Evolutionary conservation across 2,329 filamentous ascomycete species (phyloP).

Genomic region (Ascochyta koolunga): DNA sequence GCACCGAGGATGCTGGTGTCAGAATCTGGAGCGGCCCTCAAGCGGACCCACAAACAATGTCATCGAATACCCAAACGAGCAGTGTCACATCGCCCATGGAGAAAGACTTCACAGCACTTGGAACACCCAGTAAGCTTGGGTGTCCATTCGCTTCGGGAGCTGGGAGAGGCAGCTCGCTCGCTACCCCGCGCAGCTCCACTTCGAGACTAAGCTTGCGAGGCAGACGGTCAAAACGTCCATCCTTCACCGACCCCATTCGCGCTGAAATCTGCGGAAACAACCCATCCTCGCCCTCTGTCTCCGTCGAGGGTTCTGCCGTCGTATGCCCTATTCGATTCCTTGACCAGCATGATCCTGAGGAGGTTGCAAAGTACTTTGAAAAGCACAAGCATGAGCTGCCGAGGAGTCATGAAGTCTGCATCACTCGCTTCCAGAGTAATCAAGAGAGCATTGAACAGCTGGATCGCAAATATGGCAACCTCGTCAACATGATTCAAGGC

Average conservation of each 20-base stretch:
- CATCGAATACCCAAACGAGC: constrained; percentile 38
- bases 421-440: constrained; percentile 86
- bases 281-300: constrained; percentile 56
- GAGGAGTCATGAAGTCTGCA: constrained; percentile 89
- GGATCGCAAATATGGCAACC: constrained; percentile 90
- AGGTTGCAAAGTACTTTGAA: constrained; percentile 91
- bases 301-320: constrained; percentile 51
- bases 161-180: constrained; percentile 53
- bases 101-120: constrained; percentile 87
- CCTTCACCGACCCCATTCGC: constrained; percentile 51
- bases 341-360: constrained; percentile 89
- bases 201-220: constrained; percentile 46
- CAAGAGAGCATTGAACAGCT: constrained; percentile 84
- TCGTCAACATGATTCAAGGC: constrained; percentile 93
- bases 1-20: constrained; percentile 37
- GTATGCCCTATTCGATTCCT: constrained; percentile 93
- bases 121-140: constrained; percentile 76
- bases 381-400: constrained; percentile 95
- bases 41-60: constrained; percentile 33
- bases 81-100: constrained; percentile 63
- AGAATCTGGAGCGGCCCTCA: constrained; percentile 51
- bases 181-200: constrained; percentile 49
- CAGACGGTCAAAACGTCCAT: constrained; percentile 48
- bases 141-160: constrained; percentile 75
- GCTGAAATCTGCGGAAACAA: constrained; percentile 50